Evolutionary conservation across 2,329 filamentous ascomycete genomes (phyloP), one percentile per base, ranked within the genome.

Genomic region (Ophiobolus disseminans): DNA sequence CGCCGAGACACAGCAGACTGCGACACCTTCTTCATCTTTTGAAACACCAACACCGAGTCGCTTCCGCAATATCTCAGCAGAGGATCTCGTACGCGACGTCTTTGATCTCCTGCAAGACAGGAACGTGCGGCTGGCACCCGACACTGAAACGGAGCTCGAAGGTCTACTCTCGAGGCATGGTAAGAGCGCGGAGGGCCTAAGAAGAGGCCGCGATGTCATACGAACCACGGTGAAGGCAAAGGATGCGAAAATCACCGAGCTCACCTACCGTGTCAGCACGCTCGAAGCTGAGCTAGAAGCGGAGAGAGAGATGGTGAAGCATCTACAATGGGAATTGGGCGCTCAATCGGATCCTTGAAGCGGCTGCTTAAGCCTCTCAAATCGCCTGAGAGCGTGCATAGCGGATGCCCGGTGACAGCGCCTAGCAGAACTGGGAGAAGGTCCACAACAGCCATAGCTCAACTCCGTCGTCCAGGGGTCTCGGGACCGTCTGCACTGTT

Each of bases 171-270:
- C 46, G 5, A 80, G 74, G 35, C 79, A 89, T 55, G 81, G 83
- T 13, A 72, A 85, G 41, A 80, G 78, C 41, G 78, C 80, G 0
- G 82, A 81, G 60, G 89, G 88, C 0, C 77, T 89, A 16, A 77
- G 78, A 30, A 81, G 81, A 53, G 87, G 87, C 0, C 77, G 88
- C 2, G 88, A 93, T 50, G 81, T 87, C 5, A 80, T 82, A 3
- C 75, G 89, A n/a, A 69, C 82, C 7, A 82, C 80, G 3, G 64
- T 90, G 25, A 85, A 83, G 63, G 78, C 79, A 4, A 86, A 86
- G 55, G 86, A 93, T 76, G 73, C 83, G 66, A 75, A 85, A 74
- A 76, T 88, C 68, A 73, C 80, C 70, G 77, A 89, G 70, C 73
- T 96, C 73, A 81, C 86, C 76, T 76, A 89, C 66, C 75, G 87